Evolutionary conservation across 805 yeast species (phyloP).

Genomic region (Grigorovia transvaalensis): DNA sequence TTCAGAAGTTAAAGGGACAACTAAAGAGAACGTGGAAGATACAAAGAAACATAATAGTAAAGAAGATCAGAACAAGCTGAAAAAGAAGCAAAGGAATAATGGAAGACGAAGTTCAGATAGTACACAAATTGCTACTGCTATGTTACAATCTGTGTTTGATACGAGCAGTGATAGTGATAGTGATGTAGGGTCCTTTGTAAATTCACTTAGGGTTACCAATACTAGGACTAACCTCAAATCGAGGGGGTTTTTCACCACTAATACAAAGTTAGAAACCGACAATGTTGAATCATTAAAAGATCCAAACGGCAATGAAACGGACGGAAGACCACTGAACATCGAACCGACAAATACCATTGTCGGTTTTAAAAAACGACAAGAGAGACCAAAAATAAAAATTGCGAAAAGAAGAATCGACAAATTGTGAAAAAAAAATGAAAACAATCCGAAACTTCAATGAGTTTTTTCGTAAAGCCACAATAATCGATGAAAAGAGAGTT

Average conservation of each 20-base stretch:
- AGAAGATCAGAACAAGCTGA: not conserved
- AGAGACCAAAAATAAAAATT: not conserved
- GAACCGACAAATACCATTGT: too few relatives aligned
- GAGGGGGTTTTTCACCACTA: too few relatives aligned
- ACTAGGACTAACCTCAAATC: not conserved
- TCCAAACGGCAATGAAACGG: too few relatives aligned
- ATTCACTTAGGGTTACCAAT: not conserved
- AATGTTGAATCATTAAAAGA: too few relatives aligned
- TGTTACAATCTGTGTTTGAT: conserved; percentile 8
- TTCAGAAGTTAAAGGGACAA: too few relatives aligned
- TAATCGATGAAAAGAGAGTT: conserved; percentile 3
- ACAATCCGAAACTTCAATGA: not conserved
- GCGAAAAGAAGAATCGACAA: not conserved
- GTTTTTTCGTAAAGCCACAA: not conserved
- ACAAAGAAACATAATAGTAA: not conserved
- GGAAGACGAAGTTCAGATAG: not conserved
- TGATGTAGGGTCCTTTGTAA: not conserved
- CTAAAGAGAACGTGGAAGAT: not conserved
- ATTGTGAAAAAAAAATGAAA: not conserved
- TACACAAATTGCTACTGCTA: not conserved
- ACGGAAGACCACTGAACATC: too few relatives aligned
- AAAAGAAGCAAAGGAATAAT: too few relatives aligned
- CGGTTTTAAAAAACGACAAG: not conserved
- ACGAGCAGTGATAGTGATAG: not conserved
- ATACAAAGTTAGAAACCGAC: too few relatives aligned